phyloP scores from a whole-genome alignment of 2,329 filamentous ascomycete species.

The Didymella lethalis region DNA sequence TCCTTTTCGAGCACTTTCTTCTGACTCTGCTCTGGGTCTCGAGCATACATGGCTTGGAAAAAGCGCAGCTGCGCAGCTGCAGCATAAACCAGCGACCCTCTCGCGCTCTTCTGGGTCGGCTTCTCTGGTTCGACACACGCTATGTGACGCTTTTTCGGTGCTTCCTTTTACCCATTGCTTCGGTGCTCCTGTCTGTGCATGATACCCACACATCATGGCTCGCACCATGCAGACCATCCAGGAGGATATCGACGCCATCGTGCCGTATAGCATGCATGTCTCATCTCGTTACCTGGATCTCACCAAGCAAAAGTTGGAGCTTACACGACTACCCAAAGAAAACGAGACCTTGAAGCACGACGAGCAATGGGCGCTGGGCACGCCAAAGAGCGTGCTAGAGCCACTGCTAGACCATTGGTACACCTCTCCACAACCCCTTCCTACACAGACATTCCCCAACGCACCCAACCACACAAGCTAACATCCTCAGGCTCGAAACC shows the following conservation, averaged over 20 bases:
- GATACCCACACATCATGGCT: background rate
- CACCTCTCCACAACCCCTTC: constrained; percentile 31
- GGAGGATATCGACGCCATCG: constrained; percentile 31
- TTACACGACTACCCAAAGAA: constrained; percentile 29
- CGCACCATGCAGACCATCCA: constrained; percentile 12
- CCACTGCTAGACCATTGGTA: constrained; percentile 70
- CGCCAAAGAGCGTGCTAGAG: constrained; percentile 69
- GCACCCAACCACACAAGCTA: background rate
- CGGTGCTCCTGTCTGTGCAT: background rate
- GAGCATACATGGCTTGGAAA: background rate
- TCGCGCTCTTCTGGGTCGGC: background rate
- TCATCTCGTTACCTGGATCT: constrained; percentile 72
- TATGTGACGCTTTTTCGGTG: constrained; percentile 7
- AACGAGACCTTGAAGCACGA: background rate
- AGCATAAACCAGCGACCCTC: background rate
- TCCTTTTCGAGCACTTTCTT: background rate
- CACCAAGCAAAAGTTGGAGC: constrained; percentile 68
- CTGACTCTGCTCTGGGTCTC: background rate
- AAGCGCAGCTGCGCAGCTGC: background rate
- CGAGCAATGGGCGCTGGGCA: constrained; percentile 58
- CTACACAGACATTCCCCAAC: background rate
- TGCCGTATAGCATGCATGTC: constrained; percentile 53
- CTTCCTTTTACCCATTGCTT: background rate
- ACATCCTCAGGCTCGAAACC: constrained; percentile 60
- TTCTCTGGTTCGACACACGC: background rate